A percentile compares a stretch with the other conserved stretches of the same genome.
Conservation (phyloP, 805 yeast genomes). For the Komagataella pastoris region DNA sequence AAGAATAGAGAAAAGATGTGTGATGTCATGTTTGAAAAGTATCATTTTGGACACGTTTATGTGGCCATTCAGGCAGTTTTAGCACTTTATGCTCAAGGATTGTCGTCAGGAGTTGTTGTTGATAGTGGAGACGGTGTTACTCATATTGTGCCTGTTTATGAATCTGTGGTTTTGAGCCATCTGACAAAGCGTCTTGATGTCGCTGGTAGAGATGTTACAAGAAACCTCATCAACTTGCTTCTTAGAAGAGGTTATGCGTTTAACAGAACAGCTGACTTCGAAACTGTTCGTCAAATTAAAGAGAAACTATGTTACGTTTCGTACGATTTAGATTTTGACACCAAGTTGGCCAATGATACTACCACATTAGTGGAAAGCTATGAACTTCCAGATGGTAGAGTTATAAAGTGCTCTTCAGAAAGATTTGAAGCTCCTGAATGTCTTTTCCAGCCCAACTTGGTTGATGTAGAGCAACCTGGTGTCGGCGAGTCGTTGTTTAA, state of each 20-base stretch:
- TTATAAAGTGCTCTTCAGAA: constrained; percentile 88
- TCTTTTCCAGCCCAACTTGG: constrained; percentile 88
- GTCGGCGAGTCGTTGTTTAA: constrained; percentile 87
- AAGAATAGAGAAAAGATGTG: constrained; percentile 87
- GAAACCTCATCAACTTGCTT: constrained; percentile 80
- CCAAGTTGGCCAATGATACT: constrained; percentile 83
- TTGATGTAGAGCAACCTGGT: constrained; percentile 95
- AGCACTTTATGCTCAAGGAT: constrained; percentile 93
- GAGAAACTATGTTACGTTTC: constrained; percentile 94
- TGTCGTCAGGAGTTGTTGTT: constrained; percentile 93
- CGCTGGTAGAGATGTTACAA: constrained; percentile 98
- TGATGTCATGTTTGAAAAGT: constrained; percentile 84
- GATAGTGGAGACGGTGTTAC: constrained; percentile 99
- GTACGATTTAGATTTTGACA: constrained; percentile 84
- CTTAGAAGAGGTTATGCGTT: constrained; percentile 96
- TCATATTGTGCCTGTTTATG: constrained; percentile 96
- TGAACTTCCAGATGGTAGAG: constrained; percentile 94
- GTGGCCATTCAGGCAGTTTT: constrained; percentile 97
- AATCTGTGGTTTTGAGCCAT: constrained; percentile 91
- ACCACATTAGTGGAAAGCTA: constrained; percentile 84
- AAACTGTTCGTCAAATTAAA: constrained; percentile 94
- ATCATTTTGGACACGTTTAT: constrained; percentile 83
- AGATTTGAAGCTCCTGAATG: constrained; percentile 96
- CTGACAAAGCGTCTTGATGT: constrained; percentile 86
- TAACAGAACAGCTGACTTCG: constrained; percentile 97